Evolutionary conservation across 768 basidiomycete species (phyloP), one percentile per base, ranked within the genome.

Genomic region (Dendrothele bispora): DNA sequence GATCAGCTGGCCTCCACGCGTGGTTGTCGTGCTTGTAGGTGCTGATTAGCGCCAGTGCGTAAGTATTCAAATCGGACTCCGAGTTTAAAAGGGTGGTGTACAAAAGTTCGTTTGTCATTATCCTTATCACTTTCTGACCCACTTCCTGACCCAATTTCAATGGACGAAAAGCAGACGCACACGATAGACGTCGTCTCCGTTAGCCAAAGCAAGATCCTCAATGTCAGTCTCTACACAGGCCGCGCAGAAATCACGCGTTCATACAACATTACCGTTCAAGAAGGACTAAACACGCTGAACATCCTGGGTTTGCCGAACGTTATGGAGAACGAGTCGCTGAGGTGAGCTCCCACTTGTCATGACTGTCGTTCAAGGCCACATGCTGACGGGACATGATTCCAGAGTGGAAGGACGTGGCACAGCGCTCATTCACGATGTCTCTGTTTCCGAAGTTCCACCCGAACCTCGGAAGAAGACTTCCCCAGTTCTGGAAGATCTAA

Each of bases 391-490:
- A 22, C 4, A 43, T 8, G 5, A 14, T 5, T 49, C 5, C 46
- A 76, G 75, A 47, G 74, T 75, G 3, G 72, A 77, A 60, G 75
- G 74, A 8, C 55, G 65, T 17, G 72, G 74, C n/a, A 53, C 60
- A 32, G 74, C 72, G 5, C 74, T 70, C 0, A 77, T 78, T 35
- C 73, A 77, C 39, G 74, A 76, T 48, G 73, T 77, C 1, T 64
- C 67, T 14, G 49, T 73, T 27, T 67, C 68, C 2, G 43, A 32
- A 1, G 46, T 54, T 14, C 47, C 60, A 10, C 51, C 40, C 14
- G 51, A 61, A 3, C 39, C 58, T 4, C 14, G 35, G 7, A 54
- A 55, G 1, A 59, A 48, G 7, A 58, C 66, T 1, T 70, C 70
- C 0, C 55, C 62, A 0, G 52, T 46, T 3, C 57, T 72, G 10